Evolutionary conservation across 345 rosid species (phyloP), one percentile per base, ranked within the genome.

Genomic region (Hibiscus trionum): DNA sequence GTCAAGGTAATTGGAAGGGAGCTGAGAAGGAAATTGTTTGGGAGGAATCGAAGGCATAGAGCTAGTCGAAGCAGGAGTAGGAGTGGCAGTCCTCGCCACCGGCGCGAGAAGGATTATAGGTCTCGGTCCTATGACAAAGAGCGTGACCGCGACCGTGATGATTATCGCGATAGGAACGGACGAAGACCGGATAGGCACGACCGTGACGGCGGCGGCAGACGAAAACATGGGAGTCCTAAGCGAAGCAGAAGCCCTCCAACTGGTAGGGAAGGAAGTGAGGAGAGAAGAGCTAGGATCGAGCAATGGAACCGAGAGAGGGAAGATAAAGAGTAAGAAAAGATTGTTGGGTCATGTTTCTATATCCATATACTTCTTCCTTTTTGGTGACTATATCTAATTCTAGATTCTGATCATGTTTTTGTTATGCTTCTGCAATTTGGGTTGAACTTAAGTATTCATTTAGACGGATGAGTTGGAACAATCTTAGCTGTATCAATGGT

Each of bases 241-340:
- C 84, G 90, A 72, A 88, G 90, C 81, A 80, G 87, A 77, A 93
- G 96, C 60, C 94, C 95, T 0, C 88, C 27, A 35, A 27, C 67
- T 9, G 86, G 50, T 10, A 29, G 64, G 37, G 39, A 60, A 60
- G 39, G 39, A 5, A 60, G 39, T 60, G 64, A 27, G 42, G 96
- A 93, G 80, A 82, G 98, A 7, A 83, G 98, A 69, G 97, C 97
- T 1, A 86, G 88, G 71, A 93, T 93, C 63, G 97, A 85, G 83
- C 92, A 91, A 71, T 93, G 98, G 97, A 93, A 93, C 75, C 81
- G 90, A 24, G 98, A 93, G 80, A 86, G 81, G 61, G 91, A 87
- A 71, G 85, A 82, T 73, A 83, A 78, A n/a, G 53, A 31, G 29
- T 71, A 44, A 60, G 55, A 61, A 60, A 57, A 14, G n/a, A 21